Evolutionary conservation across 306 rosid genomes (phyloP).

Genomic region (Pyrus communis): DNA sequence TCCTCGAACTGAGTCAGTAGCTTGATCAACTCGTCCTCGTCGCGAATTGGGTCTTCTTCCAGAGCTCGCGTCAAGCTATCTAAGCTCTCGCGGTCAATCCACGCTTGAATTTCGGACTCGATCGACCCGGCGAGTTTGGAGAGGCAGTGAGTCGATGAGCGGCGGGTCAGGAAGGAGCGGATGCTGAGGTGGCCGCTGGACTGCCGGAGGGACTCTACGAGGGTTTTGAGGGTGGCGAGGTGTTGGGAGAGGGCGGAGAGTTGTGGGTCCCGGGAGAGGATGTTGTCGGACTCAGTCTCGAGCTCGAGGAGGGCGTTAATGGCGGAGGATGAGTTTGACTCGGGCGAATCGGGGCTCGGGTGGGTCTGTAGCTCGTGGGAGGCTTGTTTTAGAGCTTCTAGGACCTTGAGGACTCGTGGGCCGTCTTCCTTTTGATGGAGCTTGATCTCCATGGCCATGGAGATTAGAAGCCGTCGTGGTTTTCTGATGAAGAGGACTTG

Average conservation of each 20-base stretch:
- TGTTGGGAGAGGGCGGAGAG: slow-evolving; percentile 45
- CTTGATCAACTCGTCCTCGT: slow-evolving; percentile 25
- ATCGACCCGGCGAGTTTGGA: slow-evolving; percentile 60
- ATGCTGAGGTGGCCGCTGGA: slow-evolving; percentile 22
- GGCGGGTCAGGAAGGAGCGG: slow-evolving; percentile 60
- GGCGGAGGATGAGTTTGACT: slow-evolving; percentile 58
- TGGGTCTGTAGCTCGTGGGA: slow-evolving; percentile 47
- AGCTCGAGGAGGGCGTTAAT: slow-evolving; percentile 72
- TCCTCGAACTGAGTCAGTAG: slow-evolving; percentile 48
- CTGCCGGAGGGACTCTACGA: slow-evolving; percentile 34
- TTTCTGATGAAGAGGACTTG: neutral
- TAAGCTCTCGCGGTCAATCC: slow-evolving; percentile 78
- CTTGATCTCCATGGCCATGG: slow-evolving; percentile 38
- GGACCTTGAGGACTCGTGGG: slow-evolving; percentile 50
- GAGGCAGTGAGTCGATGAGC: slow-evolving; percentile 47
- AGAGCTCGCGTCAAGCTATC: slow-evolving; percentile 28
- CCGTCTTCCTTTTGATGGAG: slow-evolving; percentile 16
- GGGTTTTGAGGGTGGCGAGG: slow-evolving; percentile 50
- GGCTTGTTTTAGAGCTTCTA: slow-evolving; percentile 84
- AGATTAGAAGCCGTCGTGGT: neutral
- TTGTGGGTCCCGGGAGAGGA: slow-evolving; percentile 53
- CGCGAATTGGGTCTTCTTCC: neutral
- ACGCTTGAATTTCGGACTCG: slow-evolving; percentile 65
- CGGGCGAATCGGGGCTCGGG: slow-evolving; percentile 33
- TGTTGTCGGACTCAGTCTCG: slow-evolving; percentile 48